A percentile compares a stretch with the other conserved stretches of the same genome.
These are phyloP conservation scores for Solanum piurae DNA, from an alignment of 257 asterid genomes.

Conservation along the genomic window DNA sequence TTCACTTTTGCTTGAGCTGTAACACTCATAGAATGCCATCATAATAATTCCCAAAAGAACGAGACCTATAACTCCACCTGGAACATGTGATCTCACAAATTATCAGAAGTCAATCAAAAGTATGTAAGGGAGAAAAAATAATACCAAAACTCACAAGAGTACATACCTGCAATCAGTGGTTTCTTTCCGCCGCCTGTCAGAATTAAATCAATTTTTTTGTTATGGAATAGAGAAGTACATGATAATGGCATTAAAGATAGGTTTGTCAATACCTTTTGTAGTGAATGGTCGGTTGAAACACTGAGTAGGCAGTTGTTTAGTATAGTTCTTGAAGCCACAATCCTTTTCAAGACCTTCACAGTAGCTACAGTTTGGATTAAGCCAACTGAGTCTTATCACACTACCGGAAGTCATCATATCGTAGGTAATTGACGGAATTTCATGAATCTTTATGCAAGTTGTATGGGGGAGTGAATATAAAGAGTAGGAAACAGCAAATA, in stretches of 20 bases:
- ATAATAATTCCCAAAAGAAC: background rate
- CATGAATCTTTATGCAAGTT: background rate
- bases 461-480: background rate
- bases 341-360: background rate
- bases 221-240: background rate
- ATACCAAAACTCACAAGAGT: too few relatives aligned
- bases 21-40: constrained; percentile 1
- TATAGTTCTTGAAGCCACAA: background rate
- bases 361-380: background rate
- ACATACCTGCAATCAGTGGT: background rate
- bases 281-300: background rate
- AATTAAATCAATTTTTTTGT: background rate
- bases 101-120: too few relatives aligned
- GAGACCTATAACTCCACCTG: background rate
- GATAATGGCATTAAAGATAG: background rate
- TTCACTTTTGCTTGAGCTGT: background rate
- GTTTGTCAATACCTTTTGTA: background rate
- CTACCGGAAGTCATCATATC: accelerated
- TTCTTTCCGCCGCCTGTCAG: background rate
- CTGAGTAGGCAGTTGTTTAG: background rate
- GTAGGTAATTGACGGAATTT: background rate
- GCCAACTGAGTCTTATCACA: accelerated
- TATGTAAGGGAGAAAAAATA: too few relatives aligned
- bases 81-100: too few relatives aligned
- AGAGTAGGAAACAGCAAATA: background rate